Evolutionary conservation across 805 yeast species (phyloP).

Genomic region (Candida endomychidarum): DNA sequence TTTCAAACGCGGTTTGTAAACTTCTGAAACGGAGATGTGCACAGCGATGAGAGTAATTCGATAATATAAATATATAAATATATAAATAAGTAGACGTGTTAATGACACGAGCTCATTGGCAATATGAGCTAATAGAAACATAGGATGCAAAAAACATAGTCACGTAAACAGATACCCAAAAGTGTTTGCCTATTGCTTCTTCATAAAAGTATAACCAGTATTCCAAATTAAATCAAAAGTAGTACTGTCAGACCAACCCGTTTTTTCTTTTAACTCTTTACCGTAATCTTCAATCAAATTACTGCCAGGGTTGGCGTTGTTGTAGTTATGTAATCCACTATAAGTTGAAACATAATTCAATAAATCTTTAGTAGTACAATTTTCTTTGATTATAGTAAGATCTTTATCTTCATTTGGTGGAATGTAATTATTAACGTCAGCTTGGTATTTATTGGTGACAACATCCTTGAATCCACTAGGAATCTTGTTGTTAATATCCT

Average conservation of each 20-base stretch:
- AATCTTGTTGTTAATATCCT: slow-evolving; percentile 40
- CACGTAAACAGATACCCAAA: no score
- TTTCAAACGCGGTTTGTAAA: no score
- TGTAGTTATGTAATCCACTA: slow-evolving; percentile 66
- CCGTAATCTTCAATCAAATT: slow-evolving; percentile 35
- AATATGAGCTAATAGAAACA: no score
- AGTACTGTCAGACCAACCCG: slow-evolving; percentile 49
- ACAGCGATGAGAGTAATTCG: no score
- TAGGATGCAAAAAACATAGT: no score
- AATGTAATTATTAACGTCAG: slow-evolving; percentile 15
- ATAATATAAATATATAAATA: no score
- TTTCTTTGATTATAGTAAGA: slow-evolving; percentile 34
- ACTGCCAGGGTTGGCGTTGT: slow-evolving; percentile 34
- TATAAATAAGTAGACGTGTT: no score
- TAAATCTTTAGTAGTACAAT: slow-evolving; percentile 46
- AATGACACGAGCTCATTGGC: no score
- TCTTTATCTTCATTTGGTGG: slow-evolving; percentile 19
- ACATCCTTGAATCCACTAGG: slow-evolving; percentile 47
- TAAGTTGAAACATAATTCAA: slow-evolving; percentile 61
- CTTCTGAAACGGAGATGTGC: no score
- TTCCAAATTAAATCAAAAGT: slow-evolving; percentile 47
- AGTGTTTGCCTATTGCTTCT: slow-evolving; percentile 28
- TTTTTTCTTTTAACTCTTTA: slow-evolving; percentile 33
- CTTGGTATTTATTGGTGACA: slow-evolving; percentile 25
- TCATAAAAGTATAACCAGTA: slow-evolving; percentile 51